Percentiles rank a stretch among this genome's conserved stretches.
Evolutionary conservation across 306 rosid species (phyloP).

Genomic region (Carpinus fangiana): DNA sequence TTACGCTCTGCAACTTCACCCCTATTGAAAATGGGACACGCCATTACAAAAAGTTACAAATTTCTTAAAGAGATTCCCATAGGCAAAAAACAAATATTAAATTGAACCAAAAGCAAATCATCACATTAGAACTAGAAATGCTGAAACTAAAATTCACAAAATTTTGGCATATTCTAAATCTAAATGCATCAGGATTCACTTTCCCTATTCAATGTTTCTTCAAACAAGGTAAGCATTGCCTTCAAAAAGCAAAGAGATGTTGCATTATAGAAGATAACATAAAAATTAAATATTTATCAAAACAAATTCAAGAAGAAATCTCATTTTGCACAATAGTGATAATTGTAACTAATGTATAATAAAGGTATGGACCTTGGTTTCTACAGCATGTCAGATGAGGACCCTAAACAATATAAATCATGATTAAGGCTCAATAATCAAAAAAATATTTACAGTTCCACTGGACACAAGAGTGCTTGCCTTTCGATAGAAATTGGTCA

Average conservation of each 20-base stretch:
- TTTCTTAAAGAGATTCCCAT: neutral
- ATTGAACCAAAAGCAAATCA: neutral
- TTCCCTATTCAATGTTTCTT: neutral
- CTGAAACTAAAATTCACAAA: neutral
- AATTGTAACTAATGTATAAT: neutral
- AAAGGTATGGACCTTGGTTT: neutral
- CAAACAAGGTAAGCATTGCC: neutral
- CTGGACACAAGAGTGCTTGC: conserved; percentile 32
- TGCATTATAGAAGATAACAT: neutral
- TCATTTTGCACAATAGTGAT: neutral
- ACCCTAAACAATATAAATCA: neutral
- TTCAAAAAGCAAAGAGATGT: neutral
- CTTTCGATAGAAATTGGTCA: conserved; percentile 62
- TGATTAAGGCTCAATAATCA: neutral
- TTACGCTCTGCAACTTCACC: conserved; percentile 52
- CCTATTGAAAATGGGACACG: conserved; percentile 47
- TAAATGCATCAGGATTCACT: neutral
- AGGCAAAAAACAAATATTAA: neutral
- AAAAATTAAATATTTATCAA: neutral
- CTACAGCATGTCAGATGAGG: neutral
- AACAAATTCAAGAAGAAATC: neutral
- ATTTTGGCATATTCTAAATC: neutral
- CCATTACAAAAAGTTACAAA: neutral
- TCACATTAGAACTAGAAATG: neutral
- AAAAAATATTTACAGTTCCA: neutral